Evolutionary conservation across 192 early-diverging fungal genomes (phyloP), one percentile per base, ranked within the genome.

Genomic region (Backusella liffmaniae): DNA sequence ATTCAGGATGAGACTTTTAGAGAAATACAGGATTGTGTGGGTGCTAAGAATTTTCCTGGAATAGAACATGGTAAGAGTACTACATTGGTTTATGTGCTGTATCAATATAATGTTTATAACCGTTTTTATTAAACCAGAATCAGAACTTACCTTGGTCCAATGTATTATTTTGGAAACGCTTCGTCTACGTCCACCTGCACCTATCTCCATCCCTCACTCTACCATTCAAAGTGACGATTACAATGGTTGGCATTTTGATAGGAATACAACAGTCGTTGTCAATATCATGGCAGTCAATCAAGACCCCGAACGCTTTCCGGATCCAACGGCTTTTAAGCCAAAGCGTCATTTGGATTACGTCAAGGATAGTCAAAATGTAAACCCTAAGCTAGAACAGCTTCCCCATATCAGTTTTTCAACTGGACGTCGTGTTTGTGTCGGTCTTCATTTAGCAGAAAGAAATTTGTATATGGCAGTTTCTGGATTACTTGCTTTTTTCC

Each of bases 251-350:
- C 74, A 82, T 2, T 82, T 91, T 49, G 87, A 89, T 18, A 80
- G 84, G 74, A 80, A 82, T 1, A 77, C 89, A 0, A 85, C 82
- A 51, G 75, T 90, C 8, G 75, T 87, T 65, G 79, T 90, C 59
- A 88, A 91, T 56, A 49, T 87, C 10, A 83, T 86, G 80, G 86
- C 88, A 9, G 82, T 90, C 66, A 87, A 91, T 65, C 41, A 71
- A n/a, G 78, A 85, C 41, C 72, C 78, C 5, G 35, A 29, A 2
- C 71, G 72, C 69, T 91, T 84, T 32, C 80, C 81, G 0, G 66
- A 87, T 0, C 89, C 90, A 1, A 73, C 83, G 0, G 74, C 68
- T 53, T 91, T 90, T 32, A 62, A 78, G 23, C 90, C 90, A 6
- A 82, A 83, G 30, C 87, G 90, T 12, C 82, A 83, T 70, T 42